Evolutionary conservation across 129 eudicot genomes (phyloP).

Genomic region (Smallanthus sonchifolius): DNA sequence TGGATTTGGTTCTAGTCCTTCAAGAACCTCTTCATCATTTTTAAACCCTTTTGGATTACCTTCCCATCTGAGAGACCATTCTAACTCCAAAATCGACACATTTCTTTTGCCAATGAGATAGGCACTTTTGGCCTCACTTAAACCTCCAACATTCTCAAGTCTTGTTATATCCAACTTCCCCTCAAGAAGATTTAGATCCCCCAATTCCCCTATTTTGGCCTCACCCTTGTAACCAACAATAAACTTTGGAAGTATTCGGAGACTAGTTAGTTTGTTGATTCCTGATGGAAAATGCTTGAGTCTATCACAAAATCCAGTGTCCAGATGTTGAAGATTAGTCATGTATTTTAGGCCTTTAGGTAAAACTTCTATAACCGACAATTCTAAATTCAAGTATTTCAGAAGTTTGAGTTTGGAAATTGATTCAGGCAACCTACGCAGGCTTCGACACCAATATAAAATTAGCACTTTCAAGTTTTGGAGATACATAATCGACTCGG

Average conservation of each 20-base stretch:
- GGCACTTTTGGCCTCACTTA: conserved; percentile 7
- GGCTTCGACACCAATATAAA: fast-evolving
- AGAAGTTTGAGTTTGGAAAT: too few species aligned
- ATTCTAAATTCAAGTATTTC: too few species aligned
- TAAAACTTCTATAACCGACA: too few species aligned
- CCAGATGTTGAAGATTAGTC: not conserved
- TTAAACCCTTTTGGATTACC: too few species aligned
- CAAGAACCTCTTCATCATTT: too few species aligned
- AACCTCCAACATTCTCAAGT: conserved; percentile 6
- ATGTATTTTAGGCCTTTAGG: not conserved
- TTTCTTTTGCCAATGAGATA: not conserved
- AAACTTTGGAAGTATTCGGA: not conserved
- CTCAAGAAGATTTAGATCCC: conserved; percentile 14
- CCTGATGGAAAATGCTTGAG: not conserved
- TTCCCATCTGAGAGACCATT: too few species aligned
- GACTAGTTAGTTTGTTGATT: not conserved
- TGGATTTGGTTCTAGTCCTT: too few species aligned
- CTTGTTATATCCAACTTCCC: not conserved
- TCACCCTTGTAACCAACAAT: not conserved
- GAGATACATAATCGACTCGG: conserved; percentile 31
- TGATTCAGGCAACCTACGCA: not conserved
- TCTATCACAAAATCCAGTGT: not conserved
- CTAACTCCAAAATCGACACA: too few species aligned
- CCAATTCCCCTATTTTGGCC: not conserved
- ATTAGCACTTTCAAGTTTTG: conserved; percentile 24